Conservation (phyloP, 2,329 filamentous ascomycete species). For the Hypoxylon sp. region DNA sequence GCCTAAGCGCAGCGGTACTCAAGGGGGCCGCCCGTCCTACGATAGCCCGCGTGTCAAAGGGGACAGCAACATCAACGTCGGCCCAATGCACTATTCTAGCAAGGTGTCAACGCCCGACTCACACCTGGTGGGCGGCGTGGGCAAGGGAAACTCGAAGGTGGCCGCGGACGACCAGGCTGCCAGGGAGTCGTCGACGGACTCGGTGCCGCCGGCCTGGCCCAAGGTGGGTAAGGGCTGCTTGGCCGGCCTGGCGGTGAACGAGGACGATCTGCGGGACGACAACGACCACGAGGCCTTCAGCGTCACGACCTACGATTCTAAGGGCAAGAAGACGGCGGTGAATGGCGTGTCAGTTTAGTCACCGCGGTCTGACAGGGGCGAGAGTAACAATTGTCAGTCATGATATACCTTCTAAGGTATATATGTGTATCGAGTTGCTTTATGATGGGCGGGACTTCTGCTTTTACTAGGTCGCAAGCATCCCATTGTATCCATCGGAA, state of each 20-base stretch:
- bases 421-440: no score
- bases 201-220: conserved; percentile 45
- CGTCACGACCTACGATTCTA: conserved; percentile 45
- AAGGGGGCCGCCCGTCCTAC: conserved; percentile 14
- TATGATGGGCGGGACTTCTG: no score
- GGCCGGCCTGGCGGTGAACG: conserved; percentile 40
- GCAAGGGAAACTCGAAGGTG: conserved; percentile 9
- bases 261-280: conserved; percentile 43
- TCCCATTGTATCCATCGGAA: no score
- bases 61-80: conserved; percentile 21
- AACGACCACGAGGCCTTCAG: conserved; percentile 49
- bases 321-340: conserved; percentile 44
- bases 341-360: conserved; percentile 42
- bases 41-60: conserved; percentile 18
- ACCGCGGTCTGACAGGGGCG: not conserved
- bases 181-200: conserved; percentile 42
- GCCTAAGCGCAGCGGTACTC: conserved; percentile 30
- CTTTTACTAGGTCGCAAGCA: no score
- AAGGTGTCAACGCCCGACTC: conserved; percentile 29
- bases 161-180: conserved; percentile 18
- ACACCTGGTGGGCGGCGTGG: conserved; percentile 15
- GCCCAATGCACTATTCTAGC: conserved; percentile 25
- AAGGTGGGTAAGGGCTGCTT: conserved; percentile 44
- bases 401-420: no score
- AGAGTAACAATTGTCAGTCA: not conserved